Evolutionary conservation across 129 eudicot species (phyloP).

Genomic region (Flaveria robusta): DNA sequence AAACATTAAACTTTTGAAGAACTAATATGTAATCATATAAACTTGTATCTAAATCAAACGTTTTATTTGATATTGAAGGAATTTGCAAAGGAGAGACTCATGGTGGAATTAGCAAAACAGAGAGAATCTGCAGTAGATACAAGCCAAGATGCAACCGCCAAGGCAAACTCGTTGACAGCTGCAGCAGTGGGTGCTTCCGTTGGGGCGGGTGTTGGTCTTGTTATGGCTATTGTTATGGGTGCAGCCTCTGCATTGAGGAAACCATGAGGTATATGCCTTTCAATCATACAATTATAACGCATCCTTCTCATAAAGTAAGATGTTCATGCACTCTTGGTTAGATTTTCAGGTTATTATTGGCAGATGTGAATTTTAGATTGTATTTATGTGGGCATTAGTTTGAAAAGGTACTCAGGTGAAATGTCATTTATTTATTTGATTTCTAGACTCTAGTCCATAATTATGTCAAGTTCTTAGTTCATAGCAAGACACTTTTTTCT

Average conservation of each 20-base stretch:
- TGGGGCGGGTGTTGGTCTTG: slow-evolving; percentile 90
- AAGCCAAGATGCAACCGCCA: slow-evolving; percentile 58
- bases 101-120: slow-evolving; percentile 65
- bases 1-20: background rate
- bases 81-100: slow-evolving; percentile 70
- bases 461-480: background rate
- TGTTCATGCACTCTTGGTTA: background rate
- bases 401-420: slow-evolving; percentile 8
- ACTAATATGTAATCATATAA: background rate
- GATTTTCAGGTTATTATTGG: background rate
- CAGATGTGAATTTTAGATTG: slow-evolving; percentile 17
- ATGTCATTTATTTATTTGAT: slow-evolving; percentile 34
- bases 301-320: background rate
- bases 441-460: slow-evolving; percentile 6
- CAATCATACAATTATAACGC: background rate
- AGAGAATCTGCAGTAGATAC: slow-evolving; percentile 51
- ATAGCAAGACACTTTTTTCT: slow-evolving; percentile 8
- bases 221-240: slow-evolving; percentile 96
- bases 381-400: slow-evolving; percentile 24
- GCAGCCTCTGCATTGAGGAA: slow-evolving; percentile 98
- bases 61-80: slow-evolving; percentile 47
- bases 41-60: background rate
- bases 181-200: slow-evolving; percentile 95
- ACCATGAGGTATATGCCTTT: slow-evolving; percentile 51
- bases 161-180: slow-evolving; percentile 68